Conservation (phyloP, 2,329 filamentous ascomycete genomes). For the Triangularia setosa region DNA sequence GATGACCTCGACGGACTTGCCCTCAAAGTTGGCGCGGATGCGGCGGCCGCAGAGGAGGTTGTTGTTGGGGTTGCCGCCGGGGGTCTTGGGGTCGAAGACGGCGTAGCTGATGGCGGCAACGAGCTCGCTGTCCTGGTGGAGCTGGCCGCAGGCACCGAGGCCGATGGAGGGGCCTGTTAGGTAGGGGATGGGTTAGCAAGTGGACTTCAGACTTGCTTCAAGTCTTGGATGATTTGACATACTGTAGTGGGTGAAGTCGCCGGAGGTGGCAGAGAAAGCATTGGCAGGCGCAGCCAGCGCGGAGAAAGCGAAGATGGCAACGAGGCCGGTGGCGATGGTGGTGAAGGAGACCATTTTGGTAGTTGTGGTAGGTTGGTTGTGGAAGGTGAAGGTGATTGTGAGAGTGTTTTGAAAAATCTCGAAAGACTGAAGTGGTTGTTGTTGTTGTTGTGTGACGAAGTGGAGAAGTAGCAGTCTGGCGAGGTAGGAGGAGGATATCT, state of each 20-base stretch:
- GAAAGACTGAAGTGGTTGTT: not conserved
- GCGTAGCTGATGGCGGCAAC: not conserved
- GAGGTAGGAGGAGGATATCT: not conserved
- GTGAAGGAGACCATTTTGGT: not conserved
- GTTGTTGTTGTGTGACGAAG: not conserved
- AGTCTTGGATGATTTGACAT: not conserved
- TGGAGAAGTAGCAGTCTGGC: not conserved
- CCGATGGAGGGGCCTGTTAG: not conserved
- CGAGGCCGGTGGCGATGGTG: not conserved
- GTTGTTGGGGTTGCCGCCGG: slow-evolving; percentile 52
- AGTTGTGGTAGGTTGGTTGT: not conserved
- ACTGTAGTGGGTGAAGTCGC: slow-evolving; percentile 2
- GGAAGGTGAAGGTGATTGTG: not conserved
- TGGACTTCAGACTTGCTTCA: not conserved
- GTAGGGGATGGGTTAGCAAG: not conserved
- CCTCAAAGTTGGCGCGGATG: slow-evolving; percentile 46
- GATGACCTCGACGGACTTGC: slow-evolving; percentile 46
- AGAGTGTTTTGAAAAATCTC: not conserved
- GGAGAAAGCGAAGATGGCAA: not conserved
- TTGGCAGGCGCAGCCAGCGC: not conserved
- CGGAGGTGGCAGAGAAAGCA: not conserved
- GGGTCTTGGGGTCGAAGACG: slow-evolving; percentile 45
- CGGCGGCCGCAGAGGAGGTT: slow-evolving; percentile 61
- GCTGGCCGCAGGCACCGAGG: slow-evolving; percentile 1
- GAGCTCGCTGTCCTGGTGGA: not conserved